These are phyloP conservation scores for Arachis hypogaea DNA, from an alignment of 306 rosid species.

Conservation along the genomic window DNA sequence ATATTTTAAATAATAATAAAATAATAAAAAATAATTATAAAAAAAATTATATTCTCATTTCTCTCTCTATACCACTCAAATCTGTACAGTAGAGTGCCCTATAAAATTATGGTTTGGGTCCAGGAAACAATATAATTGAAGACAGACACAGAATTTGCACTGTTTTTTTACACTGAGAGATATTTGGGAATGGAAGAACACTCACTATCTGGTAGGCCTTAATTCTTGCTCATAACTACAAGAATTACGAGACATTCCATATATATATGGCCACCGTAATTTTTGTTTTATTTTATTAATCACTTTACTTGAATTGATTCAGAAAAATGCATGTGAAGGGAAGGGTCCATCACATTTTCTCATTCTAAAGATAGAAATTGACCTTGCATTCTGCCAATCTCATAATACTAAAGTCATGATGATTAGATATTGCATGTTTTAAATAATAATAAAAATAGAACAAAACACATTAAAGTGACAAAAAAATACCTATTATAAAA, in stretches of 20 bases:
- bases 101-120: constrained; percentile 37
- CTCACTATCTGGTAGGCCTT: constrained; percentile 16
- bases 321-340: neutral
- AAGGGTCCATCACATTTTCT: neutral
- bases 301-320: neutral
- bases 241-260: constrained; percentile 19
- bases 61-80: too few species aligned
- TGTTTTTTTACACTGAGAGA: constrained; percentile 14
- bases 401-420: too few species aligned
- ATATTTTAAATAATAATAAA: too few species aligned
- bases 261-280: neutral
- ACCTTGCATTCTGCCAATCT: too few species aligned
- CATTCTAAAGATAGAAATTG: too few species aligned
- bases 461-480: too few species aligned
- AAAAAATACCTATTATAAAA: too few species aligned
- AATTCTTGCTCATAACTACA: neutral
- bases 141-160: neutral
- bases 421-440: too few species aligned
- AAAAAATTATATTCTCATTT: too few species aligned
- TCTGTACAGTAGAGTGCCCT: too few species aligned
- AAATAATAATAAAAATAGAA: too few species aligned
- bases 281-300: neutral
- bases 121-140: constrained; percentile 2
- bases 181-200: neutral
- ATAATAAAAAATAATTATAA: too few species aligned